Percentiles rank a stretch among this genome's conserved stretches.
Conservation (phyloP, 2,329 filamentous ascomycete genomes). For the Uncinocarpus reesii region DNA sequence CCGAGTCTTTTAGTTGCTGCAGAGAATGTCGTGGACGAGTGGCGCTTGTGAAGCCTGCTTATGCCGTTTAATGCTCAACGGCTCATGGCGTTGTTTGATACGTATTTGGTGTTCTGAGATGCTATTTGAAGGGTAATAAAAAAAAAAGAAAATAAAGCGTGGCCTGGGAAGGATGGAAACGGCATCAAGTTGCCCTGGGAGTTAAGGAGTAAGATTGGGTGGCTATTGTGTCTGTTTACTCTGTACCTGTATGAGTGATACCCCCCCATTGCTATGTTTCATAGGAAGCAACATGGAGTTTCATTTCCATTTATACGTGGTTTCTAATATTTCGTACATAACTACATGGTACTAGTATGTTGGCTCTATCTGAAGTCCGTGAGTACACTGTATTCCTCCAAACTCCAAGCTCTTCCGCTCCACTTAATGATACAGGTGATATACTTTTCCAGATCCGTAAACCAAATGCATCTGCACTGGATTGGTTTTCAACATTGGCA, state of each 20-base stretch:
- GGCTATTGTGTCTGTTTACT: background rate
- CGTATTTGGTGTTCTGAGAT: background rate
- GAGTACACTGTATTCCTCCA: no score
- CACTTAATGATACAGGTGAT: no score
- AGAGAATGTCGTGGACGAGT: conserved; percentile 28
- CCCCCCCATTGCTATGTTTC: background rate
- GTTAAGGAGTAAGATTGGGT: background rate
- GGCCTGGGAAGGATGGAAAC: background rate
- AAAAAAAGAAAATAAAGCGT: background rate
- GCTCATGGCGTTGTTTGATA: background rate
- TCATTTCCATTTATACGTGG: no score
- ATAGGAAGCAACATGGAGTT: no score
- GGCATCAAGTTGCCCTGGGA: background rate
- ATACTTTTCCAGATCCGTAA: no score
- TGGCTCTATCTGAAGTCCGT: no score
- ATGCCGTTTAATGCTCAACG: background rate
- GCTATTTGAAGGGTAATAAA: background rate
- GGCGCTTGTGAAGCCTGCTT: conserved; percentile 17
- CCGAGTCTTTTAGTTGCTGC: conserved; percentile 30
- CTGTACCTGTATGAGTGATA: background rate
- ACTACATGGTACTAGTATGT: no score
- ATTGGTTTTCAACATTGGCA: background rate
- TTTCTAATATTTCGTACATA: no score
- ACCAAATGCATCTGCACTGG: background rate
- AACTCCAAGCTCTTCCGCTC: no score